Percentiles rank a stretch among this genome's conserved stretches.
Conservation (phyloP, 106 monocot species). For the Dendrobium catenatum region DNA sequence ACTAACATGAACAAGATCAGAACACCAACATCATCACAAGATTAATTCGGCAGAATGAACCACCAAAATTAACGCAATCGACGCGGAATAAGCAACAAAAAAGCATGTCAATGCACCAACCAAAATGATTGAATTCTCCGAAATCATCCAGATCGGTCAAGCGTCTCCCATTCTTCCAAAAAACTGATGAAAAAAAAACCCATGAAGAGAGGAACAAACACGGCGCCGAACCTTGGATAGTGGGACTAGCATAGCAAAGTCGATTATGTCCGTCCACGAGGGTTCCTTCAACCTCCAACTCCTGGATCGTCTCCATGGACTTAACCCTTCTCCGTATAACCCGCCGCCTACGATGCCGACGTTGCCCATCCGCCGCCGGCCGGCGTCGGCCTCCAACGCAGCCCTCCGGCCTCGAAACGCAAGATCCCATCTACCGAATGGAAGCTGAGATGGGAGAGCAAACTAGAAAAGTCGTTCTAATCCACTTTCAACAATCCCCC, state of each 20-base stretch:
- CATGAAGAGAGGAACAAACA: not conserved
- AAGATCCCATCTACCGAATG: slow-evolving; percentile 50
- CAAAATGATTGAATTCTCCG: not conserved
- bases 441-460: not conserved
- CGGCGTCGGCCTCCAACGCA: slow-evolving; percentile 30
- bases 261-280: slow-evolving; percentile 2
- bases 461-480: not conserved
- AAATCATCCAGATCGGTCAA: slow-evolving; percentile 2
- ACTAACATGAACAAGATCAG: not conserved
- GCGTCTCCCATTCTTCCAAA: not conserved
- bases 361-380: slow-evolving; percentile 10
- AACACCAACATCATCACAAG: not conserved
- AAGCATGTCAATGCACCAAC: not conserved
- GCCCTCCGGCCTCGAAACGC: slow-evolving; percentile 56
- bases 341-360: slow-evolving; percentile 9
- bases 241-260: slow-evolving; percentile 24
- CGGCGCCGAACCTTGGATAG: slow-evolving; percentile 29
- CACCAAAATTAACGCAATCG: slow-evolving; percentile 1
- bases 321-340: slow-evolving; percentile 14
- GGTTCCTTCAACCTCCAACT: slow-evolving; percentile 15
- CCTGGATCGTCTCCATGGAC: slow-evolving; percentile 62
- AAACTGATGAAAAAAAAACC: not conserved
- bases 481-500: not conserved
- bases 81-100: not conserved
- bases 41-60: not conserved